Evolutionary conservation across 768 basidiomycete genomes (phyloP), one percentile per base, ranked within the genome.

Genomic region (Leccinum arenicola): DNA sequence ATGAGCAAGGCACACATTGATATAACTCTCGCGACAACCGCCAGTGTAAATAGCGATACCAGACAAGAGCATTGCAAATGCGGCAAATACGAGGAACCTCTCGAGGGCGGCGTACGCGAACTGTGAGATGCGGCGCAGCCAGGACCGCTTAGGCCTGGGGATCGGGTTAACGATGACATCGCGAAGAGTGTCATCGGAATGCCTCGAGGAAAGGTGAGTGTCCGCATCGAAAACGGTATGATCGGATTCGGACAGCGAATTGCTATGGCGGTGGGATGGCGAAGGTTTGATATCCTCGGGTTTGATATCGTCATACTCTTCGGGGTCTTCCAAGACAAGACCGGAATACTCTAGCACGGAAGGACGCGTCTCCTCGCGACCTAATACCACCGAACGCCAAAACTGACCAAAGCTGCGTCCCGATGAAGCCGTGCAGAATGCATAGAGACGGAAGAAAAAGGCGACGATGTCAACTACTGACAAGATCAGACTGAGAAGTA

Each of bases 1-100:
- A 74, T 98, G 95, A 0, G 95, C 95, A 31, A 94, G 77, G 64
- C 91, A 95, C 1, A 86, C 87, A 65, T 96, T 95, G 56, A 87
- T 65, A 67, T 88, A 93, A 60, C 80, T 83, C 45, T 80, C 82
- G 54, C 94, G 82, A 74, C 95, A 96, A 52, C 91, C 88, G 14
- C 95, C 95, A 1, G 91, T 89, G 71, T 96, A 98, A 8, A 87
- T 78, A 11, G 87, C 84, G 33, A 93, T 79, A 0, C 95, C 95
- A 1, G 83, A 80, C 27, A 92, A 62, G 14, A 87, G 60, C 66
- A 87, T 81, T 27, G 77, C 81, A 53, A 89, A 87, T 3, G 82
- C 95, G 14, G 88, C 84, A 52, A 93, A 75, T 14, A 97, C 81
- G 10, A 95, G 79, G 11, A 68, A 65, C 38, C 89, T 76, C 69